Evolutionary conservation across 768 basidiomycete genomes (phyloP).

Genomic region (Naematelia encephala): DNA sequence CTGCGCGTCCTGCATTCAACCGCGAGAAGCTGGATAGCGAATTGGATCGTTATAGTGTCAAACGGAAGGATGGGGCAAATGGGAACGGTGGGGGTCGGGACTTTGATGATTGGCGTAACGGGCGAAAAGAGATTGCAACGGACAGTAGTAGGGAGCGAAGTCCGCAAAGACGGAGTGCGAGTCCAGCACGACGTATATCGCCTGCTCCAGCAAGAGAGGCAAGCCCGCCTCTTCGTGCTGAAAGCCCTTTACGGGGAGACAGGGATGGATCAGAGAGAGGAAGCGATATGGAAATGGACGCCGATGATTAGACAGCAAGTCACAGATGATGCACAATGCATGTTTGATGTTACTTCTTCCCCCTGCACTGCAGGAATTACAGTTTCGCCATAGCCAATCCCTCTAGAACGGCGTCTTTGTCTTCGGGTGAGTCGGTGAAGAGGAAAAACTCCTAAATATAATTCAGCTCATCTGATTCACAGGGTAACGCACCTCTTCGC

Average conservation of each 20-base stretch:
- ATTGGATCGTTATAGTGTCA: constrained; percentile 14
- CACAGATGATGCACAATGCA: constrained; percentile 6
- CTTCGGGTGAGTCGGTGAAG: constrained; percentile 41
- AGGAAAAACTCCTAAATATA: constrained; percentile 37
- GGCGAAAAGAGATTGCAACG: background rate
- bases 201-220: background rate
- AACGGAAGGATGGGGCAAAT: constrained; percentile 5
- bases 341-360: background rate
- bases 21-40: constrained; percentile 6
- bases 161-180: background rate
- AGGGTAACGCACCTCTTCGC: constrained; percentile 25
- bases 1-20: constrained; percentile 13
- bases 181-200: background rate
- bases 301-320: constrained; percentile 16
- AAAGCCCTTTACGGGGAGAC: constrained; percentile 27
- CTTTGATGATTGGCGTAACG: constrained; percentile 12
- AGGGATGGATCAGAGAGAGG: constrained; percentile 16
- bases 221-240: constrained; percentile 18
- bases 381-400: constrained; percentile 19
- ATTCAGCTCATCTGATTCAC: background rate
- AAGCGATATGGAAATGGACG: constrained; percentile 42
- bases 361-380: background rate
- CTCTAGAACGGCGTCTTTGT: constrained; percentile 35
- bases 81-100: constrained; percentile 2
- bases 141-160: constrained; percentile 18